Base-by-base conservation (phyloP, 176 grass and related monocot species). In the Carex cristatella region DNA sequence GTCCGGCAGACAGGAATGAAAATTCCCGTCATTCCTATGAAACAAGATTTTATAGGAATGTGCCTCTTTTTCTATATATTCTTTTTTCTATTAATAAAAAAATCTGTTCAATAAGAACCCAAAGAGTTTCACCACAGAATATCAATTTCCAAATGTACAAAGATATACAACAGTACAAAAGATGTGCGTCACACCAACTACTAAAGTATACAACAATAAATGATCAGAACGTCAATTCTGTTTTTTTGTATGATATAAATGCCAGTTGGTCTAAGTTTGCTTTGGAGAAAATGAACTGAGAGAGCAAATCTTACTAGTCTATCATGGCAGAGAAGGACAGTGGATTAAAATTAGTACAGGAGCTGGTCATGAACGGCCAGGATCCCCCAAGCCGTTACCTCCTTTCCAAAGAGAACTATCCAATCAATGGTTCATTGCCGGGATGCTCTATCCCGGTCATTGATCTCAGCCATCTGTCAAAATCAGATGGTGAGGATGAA, bases 401-500 rank as follows among this genome's bases (percentile, higher is more conserved):
- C 57, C 55, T 55, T 48, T 83, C 62, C 0, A 13, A 48, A 2
- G 19, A 76, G 10, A 64, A 86, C 13, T 4, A 7, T 5, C 10
- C 28, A 35, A 79, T 85, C 0, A 37, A 10, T 28, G 16, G 27
- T 40, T 81, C 10, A 4, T 32, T 2, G 10, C 0, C 27, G 9
- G 61, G 85, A 80, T 42, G 77, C 28, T 19, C 73, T 23, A 3
- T 94, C 10, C 86, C 86, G 8, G 48, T 80, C 71, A 59, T 91
- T 15, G 84, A 94, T 87, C 80, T 91, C 61, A 68, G 10, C 60
- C 65, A 80, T 81, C 83, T 94, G 48, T 85, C 42, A 72, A 49
- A 62, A 54, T 33, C 49, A 16, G 90, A 54, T 37, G 30, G 27
- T 28, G 64, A 5, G 33, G 80, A 70, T 23, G 92, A 94, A 83